Evolutionary conservation across 148 eudicot genomes (phyloP), one percentile per base, ranked within the genome.

Genomic region (Rhododendron ferrugineum): DNA sequence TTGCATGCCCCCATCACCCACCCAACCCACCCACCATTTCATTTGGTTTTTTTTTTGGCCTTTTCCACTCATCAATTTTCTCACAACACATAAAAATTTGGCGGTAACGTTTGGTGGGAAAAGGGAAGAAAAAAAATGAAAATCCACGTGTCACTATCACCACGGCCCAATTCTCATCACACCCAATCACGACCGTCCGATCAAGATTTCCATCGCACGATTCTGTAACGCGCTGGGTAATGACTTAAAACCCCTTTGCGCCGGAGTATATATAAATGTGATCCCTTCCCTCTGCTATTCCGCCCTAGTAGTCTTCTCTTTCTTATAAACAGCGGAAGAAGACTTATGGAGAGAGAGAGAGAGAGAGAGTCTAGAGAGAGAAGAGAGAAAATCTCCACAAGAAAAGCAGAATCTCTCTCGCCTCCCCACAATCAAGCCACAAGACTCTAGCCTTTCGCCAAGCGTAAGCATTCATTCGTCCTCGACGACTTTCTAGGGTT

Each of bases 101-200:
- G 93, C 95, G 94, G 91, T 90, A 92, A 92, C 87, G 80, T 92
- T 88, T 84, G 92, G 91, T 88, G 93, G 90, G 91, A 88, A 89
- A 88, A 81, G 22, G 18, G 1, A 0, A 49, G 81, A 88, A 79
- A 32, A 34, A 3, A 44, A 2, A 62, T 15, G 5, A 52, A 77
- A 58, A 50, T 5, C 64, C 74, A 84, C 37, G 70, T 50, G 86
- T 54, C 76, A 87, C 82, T 70, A 78, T 40, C 83, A 7, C 44
- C 2, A 11, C 85, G 66, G 30, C 74, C 49, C 46, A 26, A 34
- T 28, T 30, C 14, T 22, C 44, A 2, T 23, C 26, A 14, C 6
- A 1, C 42, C 56, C 2, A 30, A 9, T 56, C 6, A 0, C 0
- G 58, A n/a, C 82, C 83, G 49, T 37, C 15, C 75, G 76, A 81